Evolutionary conservation across 2,329 filamentous ascomycete species (phyloP), one percentile per base, ranked within the genome.

Genomic region (Keithomyces neogunnii): DNA sequence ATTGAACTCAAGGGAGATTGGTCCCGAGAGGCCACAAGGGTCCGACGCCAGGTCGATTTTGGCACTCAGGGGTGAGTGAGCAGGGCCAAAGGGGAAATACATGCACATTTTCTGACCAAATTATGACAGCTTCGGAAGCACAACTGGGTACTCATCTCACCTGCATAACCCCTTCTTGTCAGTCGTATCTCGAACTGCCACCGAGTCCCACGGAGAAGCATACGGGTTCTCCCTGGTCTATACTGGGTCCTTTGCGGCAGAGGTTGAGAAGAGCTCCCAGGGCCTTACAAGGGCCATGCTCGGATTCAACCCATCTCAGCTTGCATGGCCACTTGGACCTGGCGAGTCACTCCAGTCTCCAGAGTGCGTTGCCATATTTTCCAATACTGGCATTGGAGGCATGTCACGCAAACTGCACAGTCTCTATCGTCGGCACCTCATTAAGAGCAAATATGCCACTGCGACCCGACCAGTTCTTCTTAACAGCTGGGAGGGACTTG

Each of bases 151-250:
- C 60, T 81, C 81, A 0, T 84, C 81, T 0, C 80, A 84, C 56
- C 67, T 81, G 1, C 79, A 84, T 60, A 86, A 86, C 57, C 81
- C 82, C 0, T 85, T 85, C 66, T 70, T 85, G 28, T 73, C 78
- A 0, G 64, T 86, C 2, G 70, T 79, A 0, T 68, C 76, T 3
- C 75, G 81, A 0, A 69, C 68, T 1, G 80, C 82, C 0, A 85
- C 81, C 1, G 82, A 86, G 58, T 73, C 74, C 0, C 70, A 74
- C 2, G 82, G 82, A 1, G 74, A 84, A 38, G 81, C 78, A 5
- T 85, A 80, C 73, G 82, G 81, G 0, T 85, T 85, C 62, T 83
- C 79, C 1, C 71, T 85, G 2, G 70, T 86, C 19, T 86, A 84
- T 63, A 80, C 80, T 0, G 82, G 82, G 2, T 84, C 80, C 1